Conservation (phyloP, 768 basidiomycete species). For the Cubamyces lactineus region DNA sequence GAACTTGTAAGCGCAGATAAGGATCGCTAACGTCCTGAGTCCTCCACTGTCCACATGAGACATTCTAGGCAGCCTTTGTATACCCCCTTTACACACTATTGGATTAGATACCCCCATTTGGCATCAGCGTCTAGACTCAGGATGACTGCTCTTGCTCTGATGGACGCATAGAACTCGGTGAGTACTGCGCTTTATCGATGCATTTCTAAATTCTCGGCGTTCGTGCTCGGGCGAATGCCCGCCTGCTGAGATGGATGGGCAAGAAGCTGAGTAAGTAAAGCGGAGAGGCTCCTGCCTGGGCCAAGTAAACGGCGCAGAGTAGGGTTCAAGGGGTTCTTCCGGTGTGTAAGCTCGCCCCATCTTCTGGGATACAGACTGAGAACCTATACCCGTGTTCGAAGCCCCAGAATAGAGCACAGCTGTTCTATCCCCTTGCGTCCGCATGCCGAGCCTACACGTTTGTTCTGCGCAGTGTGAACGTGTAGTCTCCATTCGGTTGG, state of each 20-base stretch:
- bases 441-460: constrained; percentile 3
- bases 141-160: background rate
- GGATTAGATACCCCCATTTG: constrained; percentile 14
- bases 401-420: constrained; percentile 1
- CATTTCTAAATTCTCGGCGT: background rate
- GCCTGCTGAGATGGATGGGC: background rate
- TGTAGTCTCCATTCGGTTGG: constrained; percentile 6
- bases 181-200: background rate
- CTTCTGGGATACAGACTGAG: constrained; percentile 11
- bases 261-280: constrained; percentile 5
- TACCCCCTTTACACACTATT: constrained; percentile 10
- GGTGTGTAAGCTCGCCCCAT: constrained; percentile 11
- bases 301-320: background rate
- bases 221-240: no score
- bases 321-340: background rate
- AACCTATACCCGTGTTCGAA: background rate
- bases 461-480: background rate
- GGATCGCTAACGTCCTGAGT: constrained; percentile 37
- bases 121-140: background rate
- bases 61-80: background rate
- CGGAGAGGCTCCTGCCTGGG: background rate
- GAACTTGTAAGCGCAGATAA: constrained; percentile 63
- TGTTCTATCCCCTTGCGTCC: background rate
- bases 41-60: background rate
- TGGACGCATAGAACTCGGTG: background rate